These are phyloP conservation scores for Euclidium syriacum DNA, from an alignment of 345 rosid species.

Conservation along the genomic window DNA sequence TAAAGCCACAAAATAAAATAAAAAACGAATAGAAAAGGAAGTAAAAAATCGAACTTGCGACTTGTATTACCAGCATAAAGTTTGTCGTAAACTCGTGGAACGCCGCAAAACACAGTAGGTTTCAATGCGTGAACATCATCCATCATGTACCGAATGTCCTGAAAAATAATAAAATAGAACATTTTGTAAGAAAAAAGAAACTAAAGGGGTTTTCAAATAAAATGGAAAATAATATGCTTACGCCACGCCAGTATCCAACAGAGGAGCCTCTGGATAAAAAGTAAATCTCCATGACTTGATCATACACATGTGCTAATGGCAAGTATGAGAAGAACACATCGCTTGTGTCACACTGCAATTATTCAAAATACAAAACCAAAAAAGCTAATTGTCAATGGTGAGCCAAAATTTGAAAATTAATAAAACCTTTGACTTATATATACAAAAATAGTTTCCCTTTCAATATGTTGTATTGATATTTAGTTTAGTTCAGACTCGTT, in stretches of 20 bases:
- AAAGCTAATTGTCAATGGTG: background rate
- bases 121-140: slow-evolving; percentile 85
- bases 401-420: too few species aligned
- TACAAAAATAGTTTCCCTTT: too few species aligned
- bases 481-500: too few species aligned
- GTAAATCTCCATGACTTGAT: slow-evolving; percentile 73
- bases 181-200: background rate
- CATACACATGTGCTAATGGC: slow-evolving; percentile 88
- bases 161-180: background rate
- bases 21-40: background rate
- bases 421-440: too few species aligned
- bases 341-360: slow-evolving; percentile 52
- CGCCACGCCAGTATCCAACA: slow-evolving; percentile 91
- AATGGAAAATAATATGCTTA: slow-evolving; percentile 22
- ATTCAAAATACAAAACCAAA: background rate
- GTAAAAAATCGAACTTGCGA: background rate
- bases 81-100: slow-evolving; percentile 87
- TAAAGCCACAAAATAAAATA: slow-evolving; percentile 32
- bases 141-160: slow-evolving; percentile 75
- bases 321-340: slow-evolving; percentile 92
- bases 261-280: slow-evolving; percentile 74
- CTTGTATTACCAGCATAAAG: slow-evolving; percentile 54
- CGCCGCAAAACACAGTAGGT: slow-evolving; percentile 77
- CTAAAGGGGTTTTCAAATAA: background rate
- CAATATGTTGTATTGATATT: too few species aligned